Percentiles rank a stretch among this genome's conserved stretches.
phyloP scores from a whole-genome alignment of 352 stramenopile species.

The Hyaloperonospora arabidopsidis region DNA sequence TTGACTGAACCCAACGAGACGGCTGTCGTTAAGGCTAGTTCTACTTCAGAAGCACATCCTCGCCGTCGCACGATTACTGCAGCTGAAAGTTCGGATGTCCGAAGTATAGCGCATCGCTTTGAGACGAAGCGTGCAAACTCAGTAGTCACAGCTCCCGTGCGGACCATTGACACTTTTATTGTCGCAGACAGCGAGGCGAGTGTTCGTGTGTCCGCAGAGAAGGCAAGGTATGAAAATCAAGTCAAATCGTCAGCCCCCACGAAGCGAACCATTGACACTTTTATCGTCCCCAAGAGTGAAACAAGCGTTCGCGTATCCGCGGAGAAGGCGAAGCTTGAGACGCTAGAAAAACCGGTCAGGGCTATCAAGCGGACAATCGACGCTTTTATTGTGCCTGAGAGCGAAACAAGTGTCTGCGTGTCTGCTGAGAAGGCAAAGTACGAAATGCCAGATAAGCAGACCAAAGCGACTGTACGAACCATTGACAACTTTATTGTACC shows the following conservation, averaged over 20 bases:
- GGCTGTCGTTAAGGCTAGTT: background rate
- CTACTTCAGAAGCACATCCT: slow-evolving; percentile 6
- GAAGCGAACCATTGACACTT: slow-evolving; percentile 26
- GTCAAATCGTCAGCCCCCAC: slow-evolving; percentile 12
- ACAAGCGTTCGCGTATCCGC: slow-evolving; percentile 26
- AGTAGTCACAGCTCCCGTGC: slow-evolving; percentile 29
- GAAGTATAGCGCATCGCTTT: slow-evolving; percentile 51
- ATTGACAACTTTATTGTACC: slow-evolving; percentile 22
- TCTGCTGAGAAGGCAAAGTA: slow-evolving; percentile 26
- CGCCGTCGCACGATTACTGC: slow-evolving; percentile 17
- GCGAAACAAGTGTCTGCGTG: slow-evolving; percentile 25
- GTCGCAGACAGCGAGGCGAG: slow-evolving; percentile 24
- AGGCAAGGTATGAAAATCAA: slow-evolving; percentile 27
- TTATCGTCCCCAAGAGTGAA: slow-evolving; percentile 23
- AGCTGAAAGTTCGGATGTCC: slow-evolving; percentile 23
- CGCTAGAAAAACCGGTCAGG: slow-evolving; percentile 28
- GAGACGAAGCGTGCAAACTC: slow-evolving; percentile 53
- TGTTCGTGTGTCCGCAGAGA: slow-evolving; percentile 29
- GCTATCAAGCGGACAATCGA: slow-evolving; percentile 22
- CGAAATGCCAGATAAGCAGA: slow-evolving; percentile 27
- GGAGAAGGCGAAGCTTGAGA: slow-evolving; percentile 34
- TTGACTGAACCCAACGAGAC: slow-evolving; percentile 6
- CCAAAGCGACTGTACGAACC: slow-evolving; percentile 11
- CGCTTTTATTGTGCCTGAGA: slow-evolving; percentile 22
- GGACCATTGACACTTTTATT: slow-evolving; percentile 31